These are phyloP conservation scores for Epichloe coenophiala DNA, from an alignment of 2,329 filamentous ascomycete species.

Conservation along the genomic window DNA sequence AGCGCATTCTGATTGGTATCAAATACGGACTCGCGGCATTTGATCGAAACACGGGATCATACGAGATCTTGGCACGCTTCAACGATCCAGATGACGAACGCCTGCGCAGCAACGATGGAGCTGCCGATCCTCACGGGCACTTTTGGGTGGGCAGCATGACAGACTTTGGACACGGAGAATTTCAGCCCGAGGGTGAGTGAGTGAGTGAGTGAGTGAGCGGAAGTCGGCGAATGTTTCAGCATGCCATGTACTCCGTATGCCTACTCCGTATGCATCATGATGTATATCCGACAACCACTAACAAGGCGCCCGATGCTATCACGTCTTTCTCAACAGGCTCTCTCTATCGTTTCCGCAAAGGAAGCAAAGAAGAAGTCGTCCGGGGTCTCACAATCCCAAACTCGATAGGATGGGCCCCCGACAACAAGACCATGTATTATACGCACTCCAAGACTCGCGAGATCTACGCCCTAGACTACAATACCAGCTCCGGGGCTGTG, in stretches of 20 bases:
- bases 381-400: conserved; percentile 67
- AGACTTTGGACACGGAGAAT: conserved; percentile 45
- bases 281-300: neutral
- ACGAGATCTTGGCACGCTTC: conserved; percentile 40
- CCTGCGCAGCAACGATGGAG: conserved; percentile 68
- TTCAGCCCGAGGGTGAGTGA: conserved; percentile 44
- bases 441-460: conserved; percentile 61
- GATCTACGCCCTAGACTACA: conserved; percentile 66
- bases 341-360: conserved; percentile 56
- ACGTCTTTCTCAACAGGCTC: conserved; percentile 37
- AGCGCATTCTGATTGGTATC: conserved; percentile 62
- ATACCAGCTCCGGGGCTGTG: conserved; percentile 46
- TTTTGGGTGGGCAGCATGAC: conserved; percentile 87
- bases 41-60: conserved; percentile 44
- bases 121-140: conserved; percentile 62
- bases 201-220: neutral
- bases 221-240: no score
- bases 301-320: neutral
- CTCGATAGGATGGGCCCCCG: conserved; percentile 66
- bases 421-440: conserved; percentile 65
- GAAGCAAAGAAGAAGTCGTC: conserved; percentile 45
- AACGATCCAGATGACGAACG: conserved; percentile 31
- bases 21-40: conserved; percentile 75
- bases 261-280: no score
- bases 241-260: neutral